Base-by-base conservation (phyloP, 1,139 yeast genomes). In the Blastobotrys apis region DNA sequence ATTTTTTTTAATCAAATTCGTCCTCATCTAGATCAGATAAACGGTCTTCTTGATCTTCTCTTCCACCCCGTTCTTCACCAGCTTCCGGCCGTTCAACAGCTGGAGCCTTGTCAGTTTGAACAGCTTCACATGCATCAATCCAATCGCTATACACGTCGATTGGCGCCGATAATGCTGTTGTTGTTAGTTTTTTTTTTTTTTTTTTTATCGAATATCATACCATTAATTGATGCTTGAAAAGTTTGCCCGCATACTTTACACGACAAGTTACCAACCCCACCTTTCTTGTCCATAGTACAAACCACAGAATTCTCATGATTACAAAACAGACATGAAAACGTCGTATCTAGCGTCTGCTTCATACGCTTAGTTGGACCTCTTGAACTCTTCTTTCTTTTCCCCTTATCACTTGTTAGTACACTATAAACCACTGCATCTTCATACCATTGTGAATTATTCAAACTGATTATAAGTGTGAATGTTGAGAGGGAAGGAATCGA, bases 51-150 rank as follows among this genome's bases (percentile, higher is more conserved):
- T 50, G 57, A 12, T 43, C 58, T 15, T 23, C 38, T 13, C 19
- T 20, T 6, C 36, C 20, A 20, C 4, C 16, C 6, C 39, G 21
- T 36, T 51, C 58, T 25, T 43, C 55, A 4, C 41, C 51, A 12
- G 26, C 26, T 23, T 23, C 26, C 9, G 10, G 26, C 26, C 26
- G 26, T 10, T 10, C 9, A 23, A 44, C 47, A 43, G 25, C 52
- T 34, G 21, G 63, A 31, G 62, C 63, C 12, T 65, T 76, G 48
- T 84, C 85, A 51, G 80, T 81, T 34, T 94, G 94, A 49, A 92
- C 94, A 43, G 94, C 96, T 59, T 92, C 98, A 62, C 96, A 92
- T 1, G 97, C 98, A 69, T 92, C 98, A 47, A 88, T 88, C 98
- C 98, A 92, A 62, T 90, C 98, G 41, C 95, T 84, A 63, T 92